A percentile compares a stretch with the other conserved stretches of the same genome.
Evolutionary conservation across 805 yeast genomes (phyloP).

Genomic region (Candida xiaguanensis): DNA sequence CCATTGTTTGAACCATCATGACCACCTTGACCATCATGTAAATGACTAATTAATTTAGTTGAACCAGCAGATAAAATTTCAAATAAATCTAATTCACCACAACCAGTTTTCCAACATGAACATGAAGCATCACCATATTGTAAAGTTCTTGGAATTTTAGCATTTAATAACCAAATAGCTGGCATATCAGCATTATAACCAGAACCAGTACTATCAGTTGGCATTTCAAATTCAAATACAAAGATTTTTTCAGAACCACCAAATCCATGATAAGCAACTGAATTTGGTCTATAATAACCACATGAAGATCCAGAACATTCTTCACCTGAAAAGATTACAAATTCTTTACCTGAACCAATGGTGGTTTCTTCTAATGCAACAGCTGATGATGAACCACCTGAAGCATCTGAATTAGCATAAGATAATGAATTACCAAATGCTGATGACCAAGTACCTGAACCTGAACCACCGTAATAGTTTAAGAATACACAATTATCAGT

Average conservation of each 20-base stretch:
- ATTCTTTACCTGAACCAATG: conserved; percentile 72
- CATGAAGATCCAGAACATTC: conserved; percentile 59
- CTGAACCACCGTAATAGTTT: conserved; percentile 85
- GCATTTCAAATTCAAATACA: conserved; percentile 93
- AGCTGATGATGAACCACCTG: conserved; percentile 65
- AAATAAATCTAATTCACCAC: conserved; percentile 96
- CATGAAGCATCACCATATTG: conserved; percentile 85
- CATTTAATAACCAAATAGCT: conserved; percentile 94
- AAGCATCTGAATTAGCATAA: conserved; percentile 75
- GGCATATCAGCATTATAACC: conserved; percentile 87
- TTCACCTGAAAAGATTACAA: conserved; percentile 73
- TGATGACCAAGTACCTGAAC: conserved; percentile 85
- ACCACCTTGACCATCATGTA: conserved; percentile 81
- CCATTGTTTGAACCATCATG: conserved; percentile 45
- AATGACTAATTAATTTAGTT: conserved; percentile 68
- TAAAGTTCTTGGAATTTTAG: conserved; percentile 92
- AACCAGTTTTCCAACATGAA: conserved; percentile 96
- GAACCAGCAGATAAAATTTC: conserved; percentile 82
- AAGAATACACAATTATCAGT: conserved; percentile 73
- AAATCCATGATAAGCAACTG: conserved; percentile 94
- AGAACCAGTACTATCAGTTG: conserved; percentile 52
- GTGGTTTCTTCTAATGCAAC: conserved; percentile 66
- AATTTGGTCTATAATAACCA: conserved; percentile 81
- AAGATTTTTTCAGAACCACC: conserved; percentile 81
- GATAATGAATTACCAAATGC: conserved; percentile 92